Conservation (phyloP, 2,329 filamentous ascomycete species). For the Alternaria infectoria region DNA sequence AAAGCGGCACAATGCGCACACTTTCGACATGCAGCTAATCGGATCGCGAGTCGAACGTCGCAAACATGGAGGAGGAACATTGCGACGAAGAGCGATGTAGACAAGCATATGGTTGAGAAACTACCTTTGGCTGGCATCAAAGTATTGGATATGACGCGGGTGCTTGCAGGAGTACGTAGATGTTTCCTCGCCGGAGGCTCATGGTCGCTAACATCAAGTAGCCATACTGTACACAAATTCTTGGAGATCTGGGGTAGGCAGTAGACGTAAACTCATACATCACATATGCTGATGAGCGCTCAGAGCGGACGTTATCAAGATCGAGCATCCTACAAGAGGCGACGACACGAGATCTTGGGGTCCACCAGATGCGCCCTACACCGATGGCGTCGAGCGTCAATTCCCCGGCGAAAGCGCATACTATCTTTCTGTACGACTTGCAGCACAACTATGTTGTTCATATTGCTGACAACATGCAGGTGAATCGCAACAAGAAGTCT, state of each 20-base stretch:
- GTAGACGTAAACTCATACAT: neutral
- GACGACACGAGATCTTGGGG: conserved; percentile 97
- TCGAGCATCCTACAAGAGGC: conserved; percentile 89
- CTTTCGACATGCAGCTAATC: neutral
- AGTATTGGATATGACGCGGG: conserved; percentile 94
- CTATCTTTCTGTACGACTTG: conserved; percentile 73
- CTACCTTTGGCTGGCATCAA: conserved; percentile 82
- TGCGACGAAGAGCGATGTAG: conserved; percentile 48
- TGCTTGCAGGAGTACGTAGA: conserved; percentile 66
- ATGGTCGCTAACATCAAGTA: conserved; percentile 50
- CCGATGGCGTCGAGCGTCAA: conserved; percentile 60
- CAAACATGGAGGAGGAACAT: conserved; percentile 39
- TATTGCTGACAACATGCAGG: conserved; percentile 57
- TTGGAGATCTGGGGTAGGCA: conserved; percentile 87
- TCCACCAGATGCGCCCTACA: conserved; percentile 85
- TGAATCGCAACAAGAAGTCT: conserved; percentile 97
- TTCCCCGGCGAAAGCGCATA: conserved; percentile 95
- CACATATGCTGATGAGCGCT: conserved; percentile 17
- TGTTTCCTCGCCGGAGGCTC: neutral
- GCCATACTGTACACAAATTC: conserved; percentile 96
- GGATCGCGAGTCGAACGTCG: conserved; percentile 4
- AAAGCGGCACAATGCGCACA: conserved; percentile 5
- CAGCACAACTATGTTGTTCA: too few relatives aligned
- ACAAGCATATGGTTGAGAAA: conserved; percentile 50
- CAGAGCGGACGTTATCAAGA: conserved; percentile 94